These are phyloP conservation scores for Saccharomyces hybrid DNA, from an alignment of 1,139 yeast species.

Conservation along the genomic window DNA sequence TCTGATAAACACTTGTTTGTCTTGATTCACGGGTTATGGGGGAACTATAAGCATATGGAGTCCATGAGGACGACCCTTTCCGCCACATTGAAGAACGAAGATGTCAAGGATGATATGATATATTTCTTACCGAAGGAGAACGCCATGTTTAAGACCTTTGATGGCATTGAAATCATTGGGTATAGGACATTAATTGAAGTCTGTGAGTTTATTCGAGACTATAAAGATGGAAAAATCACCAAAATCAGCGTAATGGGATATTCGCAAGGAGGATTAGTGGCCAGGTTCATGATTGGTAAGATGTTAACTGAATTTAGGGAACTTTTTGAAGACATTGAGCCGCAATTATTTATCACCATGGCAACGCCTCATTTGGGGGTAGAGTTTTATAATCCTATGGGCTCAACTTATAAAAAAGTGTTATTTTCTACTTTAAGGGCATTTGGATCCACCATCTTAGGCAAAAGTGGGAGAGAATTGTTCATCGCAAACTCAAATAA, in stretches of 20 bases:
- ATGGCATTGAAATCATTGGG: conserved; percentile 71
- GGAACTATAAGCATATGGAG: conserved; percentile 66
- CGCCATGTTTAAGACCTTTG: conserved; percentile 71
- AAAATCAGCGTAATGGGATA: conserved; percentile 45
- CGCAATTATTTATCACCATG: conserved; percentile 65
- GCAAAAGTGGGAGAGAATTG: conserved; percentile 67
- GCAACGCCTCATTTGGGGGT: conserved; percentile 91
- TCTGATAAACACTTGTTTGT: conserved; percentile 57
- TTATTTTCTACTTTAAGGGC: conserved; percentile 45
- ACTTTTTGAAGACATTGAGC: conserved; percentile 54
- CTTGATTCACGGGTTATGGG: conserved; percentile 86
- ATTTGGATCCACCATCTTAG: conserved; percentile 58
- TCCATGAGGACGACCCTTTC: conserved; percentile 49
- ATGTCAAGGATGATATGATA: conserved; percentile 39
- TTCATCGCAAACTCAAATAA: conserved; percentile 44
- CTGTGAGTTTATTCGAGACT: conserved; percentile 39
- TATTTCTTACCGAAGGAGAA: conserved; percentile 64
- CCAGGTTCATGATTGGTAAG: conserved; percentile 65
- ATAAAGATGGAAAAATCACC: conserved; percentile 35
- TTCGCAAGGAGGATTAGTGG: conserved; percentile 47
- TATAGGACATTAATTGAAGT: conserved; percentile 61
- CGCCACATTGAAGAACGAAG: conserved; percentile 34
- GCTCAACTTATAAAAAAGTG: conserved; percentile 25
- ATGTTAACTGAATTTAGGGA: conserved; percentile 32
- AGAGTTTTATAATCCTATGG: conserved; percentile 34